Evolutionary conservation across 73 alveolate genomes (phyloP).

Genomic region (Uronychia setigera): DNA sequence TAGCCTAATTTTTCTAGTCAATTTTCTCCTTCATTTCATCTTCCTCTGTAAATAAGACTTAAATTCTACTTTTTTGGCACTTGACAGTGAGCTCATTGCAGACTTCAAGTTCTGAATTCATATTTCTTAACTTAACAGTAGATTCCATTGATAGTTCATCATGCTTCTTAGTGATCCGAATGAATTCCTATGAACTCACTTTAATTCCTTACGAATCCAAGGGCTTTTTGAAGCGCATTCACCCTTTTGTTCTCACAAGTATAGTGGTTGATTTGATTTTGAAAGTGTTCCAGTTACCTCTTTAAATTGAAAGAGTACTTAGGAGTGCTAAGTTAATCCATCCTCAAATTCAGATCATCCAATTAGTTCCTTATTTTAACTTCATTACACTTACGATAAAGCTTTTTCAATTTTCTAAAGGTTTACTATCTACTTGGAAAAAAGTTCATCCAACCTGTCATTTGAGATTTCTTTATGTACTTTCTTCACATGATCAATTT

Average conservation of each 20-base stretch:
- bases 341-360: too few species aligned
- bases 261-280: too few species aligned
- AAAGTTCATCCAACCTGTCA: too few species aligned
- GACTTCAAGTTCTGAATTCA: not conserved
- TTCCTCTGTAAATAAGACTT: not conserved
- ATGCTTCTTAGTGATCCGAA: not conserved
- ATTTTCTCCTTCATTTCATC: not conserved
- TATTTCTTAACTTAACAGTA: not conserved
- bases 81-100: not conserved
- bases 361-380: too few species aligned
- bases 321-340: too few species aligned
- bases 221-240: not conserved
- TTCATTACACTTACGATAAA: too few species aligned
- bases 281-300: too few species aligned
- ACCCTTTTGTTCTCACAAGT: not conserved
- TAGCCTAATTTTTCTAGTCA: not conserved
- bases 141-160: not conserved
- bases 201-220: not conserved
- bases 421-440: too few species aligned
- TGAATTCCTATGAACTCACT: not conserved
- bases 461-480: too few species aligned
- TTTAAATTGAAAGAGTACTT: too few species aligned
- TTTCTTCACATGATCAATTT: too few species aligned
- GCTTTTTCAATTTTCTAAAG: too few species aligned
- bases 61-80: not conserved